These are phyloP conservation scores for Aspergillus steynii DNA, from an alignment of 495 filamentous ascomycete species.

Conservation along the genomic window DNA sequence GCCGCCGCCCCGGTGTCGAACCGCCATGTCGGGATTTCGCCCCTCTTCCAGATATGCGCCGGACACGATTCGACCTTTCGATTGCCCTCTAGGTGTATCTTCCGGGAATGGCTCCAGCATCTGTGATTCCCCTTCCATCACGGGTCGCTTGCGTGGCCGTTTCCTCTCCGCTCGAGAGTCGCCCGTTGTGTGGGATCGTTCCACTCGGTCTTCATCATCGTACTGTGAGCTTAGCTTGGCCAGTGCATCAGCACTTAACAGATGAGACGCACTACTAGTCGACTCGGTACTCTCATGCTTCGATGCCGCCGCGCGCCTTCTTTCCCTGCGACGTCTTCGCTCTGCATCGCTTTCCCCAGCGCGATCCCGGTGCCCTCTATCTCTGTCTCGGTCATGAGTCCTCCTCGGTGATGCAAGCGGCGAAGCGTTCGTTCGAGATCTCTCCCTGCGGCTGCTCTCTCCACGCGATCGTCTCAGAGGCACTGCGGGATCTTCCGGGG, in stretches of 20 bases:
- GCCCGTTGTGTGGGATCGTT: constrained; percentile 27
- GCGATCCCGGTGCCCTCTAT: constrained; percentile 14
- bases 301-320: constrained; percentile 21
- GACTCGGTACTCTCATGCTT: constrained; percentile 46
- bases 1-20: constrained; percentile 40
- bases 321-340: constrained; percentile 19
- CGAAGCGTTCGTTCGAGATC: constrained; percentile 16
- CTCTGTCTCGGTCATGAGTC: background rate
- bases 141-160: constrained; percentile 31
- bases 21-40: constrained; percentile 34
- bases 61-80: constrained; percentile 62
- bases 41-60: constrained; percentile 72
- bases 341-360: constrained; percentile 21
- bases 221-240: constrained; percentile 63
- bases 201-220: constrained; percentile 31
- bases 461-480: constrained; percentile 11
- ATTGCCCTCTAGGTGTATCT: constrained; percentile 39
- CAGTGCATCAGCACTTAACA: constrained; percentile 54
- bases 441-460: constrained; percentile 27
- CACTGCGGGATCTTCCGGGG: constrained; percentile 8
- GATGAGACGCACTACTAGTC: constrained; percentile 39
- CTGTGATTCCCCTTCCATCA: constrained; percentile 27
- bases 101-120: constrained; percentile 30
- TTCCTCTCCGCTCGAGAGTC: constrained; percentile 41
- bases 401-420: constrained; percentile 19